phyloP scores from a whole-genome alignment of 371 early-diverging fungal species.

The Choanephora cucurbitarum region DNA sequence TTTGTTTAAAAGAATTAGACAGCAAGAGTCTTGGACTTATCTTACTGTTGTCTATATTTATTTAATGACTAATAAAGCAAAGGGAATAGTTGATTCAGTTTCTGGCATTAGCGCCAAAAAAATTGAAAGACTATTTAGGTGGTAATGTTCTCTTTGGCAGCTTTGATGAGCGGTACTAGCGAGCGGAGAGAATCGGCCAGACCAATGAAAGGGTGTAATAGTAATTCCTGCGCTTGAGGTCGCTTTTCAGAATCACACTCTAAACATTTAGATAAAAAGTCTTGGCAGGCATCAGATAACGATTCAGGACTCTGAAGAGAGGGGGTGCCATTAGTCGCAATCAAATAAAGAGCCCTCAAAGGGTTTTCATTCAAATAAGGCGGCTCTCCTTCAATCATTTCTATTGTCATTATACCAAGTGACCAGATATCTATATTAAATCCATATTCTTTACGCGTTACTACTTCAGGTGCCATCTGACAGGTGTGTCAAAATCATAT shows the following conservation, averaged over 20 bases:
- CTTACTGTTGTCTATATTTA: too few relatives aligned
- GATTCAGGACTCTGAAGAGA: conserved; percentile 71
- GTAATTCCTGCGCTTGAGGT: conserved; percentile 27
- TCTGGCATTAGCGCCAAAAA: too few relatives aligned
- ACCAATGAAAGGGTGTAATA: conserved; percentile 24
- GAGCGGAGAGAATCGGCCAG: conserved; percentile 26
- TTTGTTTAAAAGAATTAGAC: too few relatives aligned
- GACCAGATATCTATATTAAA: conserved; percentile 90
- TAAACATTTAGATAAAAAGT: conserved; percentile 67
- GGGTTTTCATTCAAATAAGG: conserved; percentile 84
- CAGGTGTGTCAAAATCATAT: neutral
- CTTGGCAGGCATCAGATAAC: conserved; percentile 60
- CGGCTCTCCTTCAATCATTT: conserved; percentile 77
- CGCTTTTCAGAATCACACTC: conserved; percentile 61
- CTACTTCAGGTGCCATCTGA: conserved; percentile 84
- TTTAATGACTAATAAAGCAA: too few relatives aligned
- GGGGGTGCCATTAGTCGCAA: conserved; percentile 85
- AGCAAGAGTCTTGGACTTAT: too few relatives aligned
- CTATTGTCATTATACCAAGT: conserved; percentile 84
- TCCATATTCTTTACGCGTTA: conserved; percentile 81
- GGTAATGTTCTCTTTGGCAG: conserved; percentile 45
- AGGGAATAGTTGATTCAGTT: too few relatives aligned
- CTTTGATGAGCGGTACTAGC: conserved; percentile 26
- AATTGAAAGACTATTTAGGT: neutral
- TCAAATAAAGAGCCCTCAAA: conserved; percentile 76